Percentiles rank a stretch among this genome's conserved stretches.
phyloP scores from a whole-genome alignment of 306 rosid genomes.

The Astragalus glycyphyllos region DNA sequence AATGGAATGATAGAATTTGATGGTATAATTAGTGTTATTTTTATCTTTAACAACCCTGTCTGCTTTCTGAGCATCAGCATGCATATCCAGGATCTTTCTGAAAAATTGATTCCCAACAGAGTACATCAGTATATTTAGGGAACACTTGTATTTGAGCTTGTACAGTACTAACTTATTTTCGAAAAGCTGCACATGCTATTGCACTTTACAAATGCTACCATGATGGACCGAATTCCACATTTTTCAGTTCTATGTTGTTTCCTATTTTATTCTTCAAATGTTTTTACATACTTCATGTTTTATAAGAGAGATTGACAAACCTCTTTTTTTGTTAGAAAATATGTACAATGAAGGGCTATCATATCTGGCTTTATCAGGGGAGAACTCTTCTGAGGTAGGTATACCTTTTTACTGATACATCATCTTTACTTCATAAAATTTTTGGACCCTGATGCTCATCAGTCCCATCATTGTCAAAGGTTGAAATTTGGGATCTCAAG shows the following conservation, averaged over 20 bases:
- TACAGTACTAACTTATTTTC: constrained; percentile 11
- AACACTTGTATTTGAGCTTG: constrained; percentile 1
- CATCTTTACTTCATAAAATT: constrained; percentile 37
- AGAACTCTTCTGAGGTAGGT: constrained; percentile 76
- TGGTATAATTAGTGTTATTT: neutral
- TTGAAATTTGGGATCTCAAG: constrained; percentile 94
- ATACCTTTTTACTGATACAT: constrained; percentile 31
- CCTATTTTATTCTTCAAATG: constrained; percentile 33
- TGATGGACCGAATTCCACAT: constrained; percentile 28
- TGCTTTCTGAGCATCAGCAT: constrained; percentile 9
- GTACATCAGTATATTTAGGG: neutral
- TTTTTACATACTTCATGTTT: neutral
- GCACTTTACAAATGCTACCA: constrained; percentile 36
- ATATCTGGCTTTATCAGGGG: constrained; percentile 80
- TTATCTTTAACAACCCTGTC: constrained; percentile 4
- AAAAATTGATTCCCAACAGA: neutral
- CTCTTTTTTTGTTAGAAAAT: constrained; percentile 47
- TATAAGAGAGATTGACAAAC: constrained; percentile 29
- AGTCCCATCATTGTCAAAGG: constrained; percentile 56
- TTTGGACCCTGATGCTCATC: constrained; percentile 31
- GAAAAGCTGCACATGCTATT: constrained; percentile 17
- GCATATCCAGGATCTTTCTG: neutral
- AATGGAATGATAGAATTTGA: neutral
- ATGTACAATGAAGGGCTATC: constrained; percentile 54
- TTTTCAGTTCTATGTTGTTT: constrained; percentile 15